Percentiles rank a stretch among this genome's conserved stretches.
Evolutionary conservation across 2,329 filamentous ascomycete species (phyloP).

Genomic region (Zopfia rhizophila): DNA sequence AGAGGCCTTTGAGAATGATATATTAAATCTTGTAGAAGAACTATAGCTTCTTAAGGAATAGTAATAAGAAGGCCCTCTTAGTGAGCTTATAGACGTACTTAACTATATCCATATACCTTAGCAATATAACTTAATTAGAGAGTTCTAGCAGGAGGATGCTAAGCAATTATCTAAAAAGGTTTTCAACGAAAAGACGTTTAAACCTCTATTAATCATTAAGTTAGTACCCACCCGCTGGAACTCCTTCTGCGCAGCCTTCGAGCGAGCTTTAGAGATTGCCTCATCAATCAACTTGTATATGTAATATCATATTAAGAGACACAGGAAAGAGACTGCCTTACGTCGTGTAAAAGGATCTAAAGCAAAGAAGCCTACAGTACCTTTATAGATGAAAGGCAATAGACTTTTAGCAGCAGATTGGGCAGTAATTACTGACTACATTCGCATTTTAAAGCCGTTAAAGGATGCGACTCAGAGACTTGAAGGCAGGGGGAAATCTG

Average conservation of each 20-base stretch:
- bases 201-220: conserved; percentile 1
- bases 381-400: background rate
- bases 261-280: conserved; percentile 5
- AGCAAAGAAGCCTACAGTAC: background rate
- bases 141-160: background rate
- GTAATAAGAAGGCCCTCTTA: conserved; percentile 4
- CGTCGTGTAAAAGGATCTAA: background rate
- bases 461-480: conserved; percentile 8
- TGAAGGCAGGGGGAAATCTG: background rate
- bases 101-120: conserved; percentile 8
- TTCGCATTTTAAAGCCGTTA: conserved; percentile 3
- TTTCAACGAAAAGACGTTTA: background rate
- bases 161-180: too few relatives aligned
- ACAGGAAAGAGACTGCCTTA: too few relatives aligned
- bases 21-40: background rate
- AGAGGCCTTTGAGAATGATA: conserved; percentile 1
- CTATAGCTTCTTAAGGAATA: conserved; percentile 1
- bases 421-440: conserved; percentile 4
- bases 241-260: conserved; percentile 5
- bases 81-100: conserved; percentile 8
- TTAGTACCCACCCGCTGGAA: conserved; percentile 13
- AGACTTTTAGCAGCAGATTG: conserved; percentile 1
- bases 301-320: conserved; percentile 4
- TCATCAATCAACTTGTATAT: conserved; percentile 8
- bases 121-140: conserved; percentile 7